phyloP scores from a whole-genome alignment of 129 eudicot species.

The carrot (Daucus carota) region DNA sequence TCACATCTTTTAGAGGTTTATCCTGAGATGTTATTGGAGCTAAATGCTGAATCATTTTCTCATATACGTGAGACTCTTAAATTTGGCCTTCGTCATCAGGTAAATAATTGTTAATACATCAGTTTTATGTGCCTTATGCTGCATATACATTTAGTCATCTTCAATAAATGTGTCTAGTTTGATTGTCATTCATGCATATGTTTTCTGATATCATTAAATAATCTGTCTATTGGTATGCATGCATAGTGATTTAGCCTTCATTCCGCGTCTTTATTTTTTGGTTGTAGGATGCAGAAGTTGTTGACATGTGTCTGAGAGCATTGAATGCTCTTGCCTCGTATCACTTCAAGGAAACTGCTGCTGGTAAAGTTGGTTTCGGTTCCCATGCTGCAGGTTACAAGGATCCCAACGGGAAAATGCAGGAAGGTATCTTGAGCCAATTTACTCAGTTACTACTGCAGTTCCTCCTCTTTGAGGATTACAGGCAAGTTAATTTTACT shows the following conservation, averaged over 20 bases:
- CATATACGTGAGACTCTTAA: conserved; percentile 68
- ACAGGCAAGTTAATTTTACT: conserved; percentile 46
- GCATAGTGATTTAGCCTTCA: not conserved
- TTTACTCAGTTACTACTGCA: conserved; percentile 71
- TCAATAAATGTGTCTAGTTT: not conserved
- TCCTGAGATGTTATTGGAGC: conserved; percentile 81
- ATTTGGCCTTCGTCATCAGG: conserved; percentile 91
- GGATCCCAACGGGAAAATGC: conserved; percentile 51
- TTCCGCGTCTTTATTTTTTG: conserved; percentile 7
- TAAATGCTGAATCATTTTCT: conserved; percentile 65
- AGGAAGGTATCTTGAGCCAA: conserved; percentile 71
- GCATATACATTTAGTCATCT: not conserved
- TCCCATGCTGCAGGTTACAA: conserved; percentile 52
- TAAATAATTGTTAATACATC: conserved; percentile 14
- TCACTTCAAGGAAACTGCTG: conserved; percentile 63
- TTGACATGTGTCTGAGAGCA: conserved; percentile 76
- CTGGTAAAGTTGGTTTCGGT: conserved; percentile 75
- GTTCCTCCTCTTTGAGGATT: conserved; percentile 81
- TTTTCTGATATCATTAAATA: not conserved
- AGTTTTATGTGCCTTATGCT: not conserved
- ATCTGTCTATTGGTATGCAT: not conserved
- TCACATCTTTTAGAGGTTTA: conserved; percentile 94
- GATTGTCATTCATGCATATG: not conserved
- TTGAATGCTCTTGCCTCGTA: conserved; percentile 75
- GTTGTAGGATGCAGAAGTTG: conserved; percentile 69